phyloP scores from a whole-genome alignment of 139 green algal genomes.

The Chlorella sp. region DNA sequence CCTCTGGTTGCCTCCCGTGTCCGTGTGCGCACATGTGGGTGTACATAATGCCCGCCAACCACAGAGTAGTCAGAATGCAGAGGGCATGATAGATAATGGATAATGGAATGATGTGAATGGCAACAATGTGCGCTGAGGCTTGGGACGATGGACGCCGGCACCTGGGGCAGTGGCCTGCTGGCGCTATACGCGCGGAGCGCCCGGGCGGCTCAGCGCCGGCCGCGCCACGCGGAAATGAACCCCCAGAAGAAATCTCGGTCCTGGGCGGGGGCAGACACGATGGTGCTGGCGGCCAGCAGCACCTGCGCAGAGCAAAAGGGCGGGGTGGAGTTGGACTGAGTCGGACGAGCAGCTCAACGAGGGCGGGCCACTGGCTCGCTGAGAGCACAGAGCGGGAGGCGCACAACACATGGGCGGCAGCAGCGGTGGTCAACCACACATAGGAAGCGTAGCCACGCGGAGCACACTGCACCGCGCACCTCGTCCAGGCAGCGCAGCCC shows the following conservation, averaged over 20 bases:
- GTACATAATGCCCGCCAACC: too few species aligned
- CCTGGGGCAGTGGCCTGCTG: too few species aligned
- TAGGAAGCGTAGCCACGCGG: background rate
- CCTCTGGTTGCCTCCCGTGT: too few species aligned
- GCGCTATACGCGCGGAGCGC: too few species aligned
- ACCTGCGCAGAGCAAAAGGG: background rate
- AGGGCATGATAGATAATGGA: too few species aligned
- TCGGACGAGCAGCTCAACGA: background rate
- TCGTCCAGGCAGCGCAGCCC: conserved; percentile 1
- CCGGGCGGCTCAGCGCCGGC: too few species aligned
- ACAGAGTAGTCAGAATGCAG: too few species aligned
- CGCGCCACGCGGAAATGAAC: background rate
- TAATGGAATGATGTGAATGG: too few species aligned
- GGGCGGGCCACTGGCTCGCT: background rate
- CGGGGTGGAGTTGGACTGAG: background rate
- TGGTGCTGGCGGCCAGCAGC: background rate
- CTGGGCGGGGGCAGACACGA: background rate
- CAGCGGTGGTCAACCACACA: background rate
- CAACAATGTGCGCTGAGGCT: too few species aligned
- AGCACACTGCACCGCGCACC: background rate
- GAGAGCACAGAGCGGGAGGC: background rate
- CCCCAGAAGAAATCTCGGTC: background rate
- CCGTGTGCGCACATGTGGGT: too few species aligned
- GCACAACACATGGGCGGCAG: background rate
- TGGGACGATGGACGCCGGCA: too few species aligned